Conservation (phyloP, 2,329 filamentous ascomycete genomes). For the Verticillium zaregamsianum region DNA sequence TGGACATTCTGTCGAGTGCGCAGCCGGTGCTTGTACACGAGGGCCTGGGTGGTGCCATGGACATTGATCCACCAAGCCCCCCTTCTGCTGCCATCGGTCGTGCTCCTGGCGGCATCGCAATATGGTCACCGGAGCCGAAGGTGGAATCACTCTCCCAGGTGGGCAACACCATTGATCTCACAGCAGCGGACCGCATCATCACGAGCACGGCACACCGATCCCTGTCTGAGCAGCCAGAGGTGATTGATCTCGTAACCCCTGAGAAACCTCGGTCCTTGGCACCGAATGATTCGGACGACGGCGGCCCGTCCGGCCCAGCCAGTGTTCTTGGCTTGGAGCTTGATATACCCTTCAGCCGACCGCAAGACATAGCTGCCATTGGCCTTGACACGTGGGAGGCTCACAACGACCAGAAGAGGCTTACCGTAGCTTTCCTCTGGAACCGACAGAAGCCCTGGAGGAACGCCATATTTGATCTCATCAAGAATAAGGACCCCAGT, state of each 20-base stretch:
- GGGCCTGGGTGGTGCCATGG: not conserved
- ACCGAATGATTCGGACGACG: not conserved
- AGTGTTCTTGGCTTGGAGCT: not conserved
- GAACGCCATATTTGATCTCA: slow-evolving; percentile 18
- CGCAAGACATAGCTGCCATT: slow-evolving; percentile 8
- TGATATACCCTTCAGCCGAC: slow-evolving; percentile 8
- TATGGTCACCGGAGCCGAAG: not conserved
- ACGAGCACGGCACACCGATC: not conserved
- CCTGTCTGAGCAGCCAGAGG: not conserved
- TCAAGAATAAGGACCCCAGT: slow-evolving; percentile 5
- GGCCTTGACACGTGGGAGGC: slow-evolving; percentile 14
- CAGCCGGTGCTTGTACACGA: not conserved
- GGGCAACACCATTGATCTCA: slow-evolving; percentile 9
- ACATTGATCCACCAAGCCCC: not conserved
- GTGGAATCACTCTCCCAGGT: not conserved
- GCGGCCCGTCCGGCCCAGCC: not conserved
- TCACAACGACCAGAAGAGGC: slow-evolving; percentile 16
- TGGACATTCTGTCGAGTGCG: not conserved
- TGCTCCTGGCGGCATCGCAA: not conserved
- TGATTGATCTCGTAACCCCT: slow-evolving; percentile 8
- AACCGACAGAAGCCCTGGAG: slow-evolving; percentile 15
- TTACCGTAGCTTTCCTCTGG: slow-evolving; percentile 23
- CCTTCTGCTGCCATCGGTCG: not conserved
- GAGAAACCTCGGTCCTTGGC: not conserved
- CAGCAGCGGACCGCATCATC: slow-evolving; percentile 3